Base-by-base conservation (phyloP, 2,329 filamentous ascomycete genomes). In the Dothideomycetes sp. region DNA sequence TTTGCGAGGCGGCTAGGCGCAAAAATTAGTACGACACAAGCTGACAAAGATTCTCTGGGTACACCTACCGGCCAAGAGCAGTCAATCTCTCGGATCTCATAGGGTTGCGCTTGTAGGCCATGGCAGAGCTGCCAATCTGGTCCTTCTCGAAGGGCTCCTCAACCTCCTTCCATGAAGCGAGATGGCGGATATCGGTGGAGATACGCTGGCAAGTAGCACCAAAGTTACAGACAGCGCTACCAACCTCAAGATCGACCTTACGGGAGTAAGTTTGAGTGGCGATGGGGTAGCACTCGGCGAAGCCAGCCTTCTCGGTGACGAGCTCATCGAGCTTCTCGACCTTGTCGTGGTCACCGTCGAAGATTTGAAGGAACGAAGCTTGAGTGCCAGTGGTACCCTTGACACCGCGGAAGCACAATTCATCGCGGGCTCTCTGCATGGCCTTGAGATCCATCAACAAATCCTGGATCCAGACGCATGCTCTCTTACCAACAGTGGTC, bases 81-180 rank as follows among this genome's bases (percentile, higher is more conserved):
- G 71, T 78, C 44, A 80, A 63, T 49, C 76, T 70, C 57, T 81
- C 77, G 8, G 68, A 74, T 55, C 71, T 61, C 74, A 79, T 61
- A 58, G 67, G 57, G 60, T 71, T 71, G 48, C 76, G 71, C 67
- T 82, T 82, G 67, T 81, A 82, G 3, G 78, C 78, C 71, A 76
- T 74, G 6, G 78, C 78, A 33, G 68, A 74, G 31, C 69, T 76
- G 19, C 81, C 83, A 50, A 88, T 86, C 64, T 93, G 85, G 49
- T 78, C 74, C 53, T 77, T 78, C 64, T 88, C 83, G 52, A 86
- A 84, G 0, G 84, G 84, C 67, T 88, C 84, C 57, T 93, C 87
- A 44, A 91, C 68, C 61, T 93, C 85, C 69, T 94, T 93, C 64
- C 78, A 73, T 54, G 73, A 69, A 5, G 81, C 80, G 33, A 89